Evolutionary conservation across 2,329 filamentous ascomycete genomes (phyloP).

Genomic region (Ustulina deusta): DNA sequence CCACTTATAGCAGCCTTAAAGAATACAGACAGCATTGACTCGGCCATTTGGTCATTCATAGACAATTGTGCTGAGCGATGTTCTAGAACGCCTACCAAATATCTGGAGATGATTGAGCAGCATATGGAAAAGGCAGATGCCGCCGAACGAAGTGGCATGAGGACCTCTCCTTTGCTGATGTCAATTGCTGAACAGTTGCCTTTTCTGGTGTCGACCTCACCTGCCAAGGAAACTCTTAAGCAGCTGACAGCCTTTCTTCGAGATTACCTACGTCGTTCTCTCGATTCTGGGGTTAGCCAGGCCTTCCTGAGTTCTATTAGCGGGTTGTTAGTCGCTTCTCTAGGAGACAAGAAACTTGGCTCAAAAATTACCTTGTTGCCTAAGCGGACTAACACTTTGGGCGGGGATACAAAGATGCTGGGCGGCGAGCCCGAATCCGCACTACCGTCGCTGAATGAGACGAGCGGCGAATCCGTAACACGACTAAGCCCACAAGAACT

Average conservation of each 20-base stretch:
- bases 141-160: conserved; percentile 46
- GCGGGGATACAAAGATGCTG: conserved; percentile 13
- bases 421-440: conserved; percentile 13
- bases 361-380: conserved; percentile 48
- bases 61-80: conserved; percentile 86
- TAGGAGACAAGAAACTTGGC: conserved; percentile 54
- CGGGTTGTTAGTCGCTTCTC: conserved; percentile 55
- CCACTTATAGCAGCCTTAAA: conserved; percentile 59
- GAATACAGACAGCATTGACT: conserved; percentile 48
- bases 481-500: conserved; percentile 60
- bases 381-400: conserved; percentile 31
- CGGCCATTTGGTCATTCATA: conserved; percentile 73
- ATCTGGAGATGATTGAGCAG: conserved; percentile 74
- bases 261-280: conserved; percentile 66
- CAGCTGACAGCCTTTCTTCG: conserved; percentile 70
- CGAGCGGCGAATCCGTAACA: conserved; percentile 9
- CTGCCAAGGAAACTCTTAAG: conserved; percentile 57
- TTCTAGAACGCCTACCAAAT: conserved; percentile 81
- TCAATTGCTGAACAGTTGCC: conserved; percentile 82
- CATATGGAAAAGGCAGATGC: conserved; percentile 49
- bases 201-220: conserved; percentile 68
- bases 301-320: conserved; percentile 59
- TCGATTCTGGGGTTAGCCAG: conserved; percentile 63
- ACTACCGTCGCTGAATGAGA: conserved; percentile 23
- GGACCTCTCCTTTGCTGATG: conserved; percentile 73